Base-by-base conservation (phyloP, 2,329 filamentous ascomycete species). In the Pyricularia pennisetigena region DNA sequence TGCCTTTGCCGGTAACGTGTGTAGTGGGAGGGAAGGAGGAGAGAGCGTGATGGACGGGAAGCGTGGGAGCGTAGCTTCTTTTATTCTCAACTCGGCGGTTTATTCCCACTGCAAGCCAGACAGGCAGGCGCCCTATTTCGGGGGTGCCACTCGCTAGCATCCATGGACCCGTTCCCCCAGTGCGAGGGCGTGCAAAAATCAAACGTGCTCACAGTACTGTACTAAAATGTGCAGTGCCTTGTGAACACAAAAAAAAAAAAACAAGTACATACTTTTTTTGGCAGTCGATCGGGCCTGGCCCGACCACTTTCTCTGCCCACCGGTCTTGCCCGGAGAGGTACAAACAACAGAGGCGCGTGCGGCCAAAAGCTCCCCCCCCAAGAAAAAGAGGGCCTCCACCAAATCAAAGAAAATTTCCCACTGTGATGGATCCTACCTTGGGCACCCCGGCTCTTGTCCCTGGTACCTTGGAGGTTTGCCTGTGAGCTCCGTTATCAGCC, bases 1-100 rank as follows among this genome's bases (percentile, higher is more conserved):
- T 61, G 57, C 57, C 57, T 61, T 61, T 61, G 57, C 8, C 57
- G 57, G 57, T 61, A 26, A 35, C 57, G 57, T 61, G 57, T 61
- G 57, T 61, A 23, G 74, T 73, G 72, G 76, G 76, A 75, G 75
- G 72, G 74, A 76, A 76, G 75, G 76, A 74, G 75, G 74, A 74
- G 73, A 72, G 67, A 26, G 70, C 7, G 41, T 71, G 69, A 70
- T 63, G 9, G 62, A 35, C 14, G 4, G 4, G 9, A 61, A 49
- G 73, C 72, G 72, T 67, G 69, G 70, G 68, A 71, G 73, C 68
- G 69, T 61, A 61, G 65, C 65, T 57, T 66, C 65, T 73, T 72
- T 73, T 72, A 72, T 72, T 70, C 57, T 61, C 57, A 35, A n/a
- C 23, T 61, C 57, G 57, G 57, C 57, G 57, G 57, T 26, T 61